Evolutionary conservation across 2,329 filamentous ascomycete species (phyloP), one percentile per base, ranked within the genome.

Genomic region (Fusarium keratoplasticum): DNA sequence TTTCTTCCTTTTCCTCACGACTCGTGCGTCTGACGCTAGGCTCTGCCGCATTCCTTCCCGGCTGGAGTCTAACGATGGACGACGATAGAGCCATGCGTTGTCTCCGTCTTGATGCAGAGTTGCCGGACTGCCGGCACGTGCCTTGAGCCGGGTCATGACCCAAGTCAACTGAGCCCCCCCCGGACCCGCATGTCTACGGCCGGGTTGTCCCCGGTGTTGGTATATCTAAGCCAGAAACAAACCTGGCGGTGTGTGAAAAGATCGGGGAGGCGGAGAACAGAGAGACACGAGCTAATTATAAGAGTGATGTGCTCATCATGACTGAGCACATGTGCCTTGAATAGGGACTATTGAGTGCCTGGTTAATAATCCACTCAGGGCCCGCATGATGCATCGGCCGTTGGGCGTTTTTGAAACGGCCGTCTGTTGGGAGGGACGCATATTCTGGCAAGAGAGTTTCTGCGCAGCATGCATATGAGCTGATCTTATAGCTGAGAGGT

Each of bases 1-100:
- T 35, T 36, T 29, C 9, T 33, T 5, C 16, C n/a, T 42, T 27
- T 2, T 8, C 22, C 13, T 47, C n/a, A 38, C 29, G 72, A 67
- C 66, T 74, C 63, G 63, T 57, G 66, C 50, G 25, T 52, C 47
- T 54, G 55, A 60, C 70, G 67, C 73, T 75, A 75, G 64, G 57
- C 36, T 40, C 36, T 42, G 14, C 64, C 57, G 44, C 57, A 55
- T 66, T 61, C 57, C 64, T 61, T 52, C 62, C 55, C 35, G 18
- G 52, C 22, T 38, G 9, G 42, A 47, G 42, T 47, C 42, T 47
- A 47, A 27, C 42, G 42, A 47, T 18, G 6, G 42, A 16, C 4
- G 14, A 47, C 42, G 64, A 66, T 47, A 58, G 27, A 58, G 33
- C 42, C 35, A 16, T 47, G 22, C 14, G 14, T 47, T 47, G 22